Conservation (phyloP, 2,329 filamentous ascomycete species). For the Alternaria longipes region DNA sequence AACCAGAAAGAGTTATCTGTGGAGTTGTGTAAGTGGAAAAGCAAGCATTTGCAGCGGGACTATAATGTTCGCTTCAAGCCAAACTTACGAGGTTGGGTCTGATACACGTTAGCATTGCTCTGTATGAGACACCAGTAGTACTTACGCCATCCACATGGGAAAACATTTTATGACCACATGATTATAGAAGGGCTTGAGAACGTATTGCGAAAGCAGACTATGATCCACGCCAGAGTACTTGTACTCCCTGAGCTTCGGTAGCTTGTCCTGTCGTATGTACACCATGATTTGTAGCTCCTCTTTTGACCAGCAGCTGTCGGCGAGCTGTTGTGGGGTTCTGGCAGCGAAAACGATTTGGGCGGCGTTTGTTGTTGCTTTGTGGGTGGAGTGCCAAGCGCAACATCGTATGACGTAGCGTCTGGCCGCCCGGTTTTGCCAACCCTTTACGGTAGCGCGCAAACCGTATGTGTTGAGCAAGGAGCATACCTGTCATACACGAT, state of each 20-base stretch:
- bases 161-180: conserved; percentile 94
- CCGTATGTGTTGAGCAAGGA: not conserved
- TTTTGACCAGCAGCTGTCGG: conserved; percentile 12
- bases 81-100: conserved; percentile 52
- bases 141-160: conserved; percentile 90
- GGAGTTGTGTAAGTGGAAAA: conserved; percentile 16
- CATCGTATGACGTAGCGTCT: conserved; percentile 45
- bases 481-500: not conserved
- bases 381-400: conserved; percentile 35
- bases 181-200: conserved; percentile 97
- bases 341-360: conserved; percentile 11
- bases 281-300: conserved; percentile 68
- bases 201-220: conserved; percentile 87
- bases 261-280: conserved; percentile 91
- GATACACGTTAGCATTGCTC: conserved; percentile 30
- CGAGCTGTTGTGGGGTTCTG: conserved; percentile 22
- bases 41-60: conserved; percentile 7
- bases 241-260: conserved; percentile 90
- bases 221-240: conserved; percentile 94
- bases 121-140: conserved; percentile 30
- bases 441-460: not conserved
- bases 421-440: conserved; percentile 13
- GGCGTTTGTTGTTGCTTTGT: conserved; percentile 17
- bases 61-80: not conserved
- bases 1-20: conserved; percentile 87